Evolutionary conservation across 805 yeast species (phyloP).

Genomic region (Phaffomyces antillensis): DNA sequence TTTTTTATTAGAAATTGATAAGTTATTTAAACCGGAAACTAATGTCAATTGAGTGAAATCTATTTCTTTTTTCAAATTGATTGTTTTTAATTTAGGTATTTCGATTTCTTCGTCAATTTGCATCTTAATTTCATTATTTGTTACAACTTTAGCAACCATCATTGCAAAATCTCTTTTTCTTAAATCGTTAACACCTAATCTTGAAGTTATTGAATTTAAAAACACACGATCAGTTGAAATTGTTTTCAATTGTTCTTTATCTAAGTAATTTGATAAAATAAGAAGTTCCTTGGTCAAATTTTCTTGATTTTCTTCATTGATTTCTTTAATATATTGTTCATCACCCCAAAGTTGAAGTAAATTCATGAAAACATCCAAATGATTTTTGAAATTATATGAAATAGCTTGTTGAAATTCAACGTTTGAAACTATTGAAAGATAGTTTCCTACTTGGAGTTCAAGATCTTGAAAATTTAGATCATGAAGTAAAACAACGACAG

Average conservation of each 20-base stretch:
- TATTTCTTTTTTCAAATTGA: conserved; percentile 4
- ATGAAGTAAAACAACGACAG: conserved; percentile 9
- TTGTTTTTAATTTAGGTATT: conserved; percentile 3
- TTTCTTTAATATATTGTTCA: conserved; percentile 28
- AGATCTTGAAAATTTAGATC: conserved; percentile 3
- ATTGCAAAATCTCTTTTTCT: conserved; percentile 48
- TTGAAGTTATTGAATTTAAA: conserved; percentile 43
- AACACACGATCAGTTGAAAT: conserved; percentile 34
- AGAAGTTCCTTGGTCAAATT: conserved; percentile 41
- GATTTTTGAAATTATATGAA: conserved; percentile 4
- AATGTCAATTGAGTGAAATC: conserved; percentile 13
- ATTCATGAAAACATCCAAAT: not conserved
- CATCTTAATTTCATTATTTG: conserved; percentile 22
- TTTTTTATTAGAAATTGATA: conserved; percentile 8
- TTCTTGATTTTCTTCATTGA: conserved; percentile 39
- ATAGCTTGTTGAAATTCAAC: conserved; percentile 11
- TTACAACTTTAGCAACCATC: conserved; percentile 45
- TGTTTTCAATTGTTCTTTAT: conserved; percentile 17
- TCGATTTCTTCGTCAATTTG: conserved; percentile 21
- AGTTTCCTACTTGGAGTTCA: conserved; percentile 5
- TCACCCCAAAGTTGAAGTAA: conserved; percentile 31
- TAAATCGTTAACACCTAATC: conserved; percentile 43
- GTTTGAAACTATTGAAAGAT: conserved; percentile 5
- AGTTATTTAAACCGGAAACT: conserved; percentile 6
- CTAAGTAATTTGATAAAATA: conserved; percentile 24